phyloP scores from a whole-genome alignment of 805 yeast species.

The Wickerhamomyces chambardii region DNA sequence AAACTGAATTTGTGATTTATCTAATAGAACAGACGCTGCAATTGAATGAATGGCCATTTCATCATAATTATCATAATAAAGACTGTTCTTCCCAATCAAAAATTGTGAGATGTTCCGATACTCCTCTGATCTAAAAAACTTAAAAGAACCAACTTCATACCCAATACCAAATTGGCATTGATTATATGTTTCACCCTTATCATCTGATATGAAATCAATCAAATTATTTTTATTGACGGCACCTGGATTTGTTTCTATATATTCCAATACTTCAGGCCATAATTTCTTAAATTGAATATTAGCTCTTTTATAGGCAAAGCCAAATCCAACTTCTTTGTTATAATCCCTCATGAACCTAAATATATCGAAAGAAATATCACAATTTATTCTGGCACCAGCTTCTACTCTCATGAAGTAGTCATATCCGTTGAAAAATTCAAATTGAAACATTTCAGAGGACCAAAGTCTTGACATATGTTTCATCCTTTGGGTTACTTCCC shows the following conservation, averaged over 20 bases:
- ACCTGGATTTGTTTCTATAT: slow-evolving; percentile 49
- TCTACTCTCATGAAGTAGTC: slow-evolving; percentile 46
- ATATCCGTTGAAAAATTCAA: slow-evolving; percentile 31
- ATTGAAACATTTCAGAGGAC: slow-evolving; percentile 35
- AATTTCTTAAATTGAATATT: slow-evolving; percentile 59
- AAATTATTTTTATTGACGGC: slow-evolving; percentile 52
- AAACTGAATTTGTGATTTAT: slow-evolving; percentile 57
- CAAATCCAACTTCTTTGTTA: slow-evolving; percentile 55
- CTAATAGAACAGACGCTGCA: slow-evolving; percentile 67
- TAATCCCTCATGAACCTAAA: slow-evolving; percentile 41
- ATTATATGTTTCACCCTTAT: slow-evolving; percentile 63
- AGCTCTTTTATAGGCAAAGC: slow-evolving; percentile 50
- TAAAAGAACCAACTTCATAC: slow-evolving; percentile 72
- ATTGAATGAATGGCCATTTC: slow-evolving; percentile 85
- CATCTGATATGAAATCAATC: slow-evolving; percentile 64
- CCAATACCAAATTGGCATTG: slow-evolving; percentile 86
- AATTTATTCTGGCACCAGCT: slow-evolving; percentile 32
- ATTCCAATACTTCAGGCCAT: slow-evolving; percentile 67
- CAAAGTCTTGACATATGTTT: slow-evolving; percentile 47
- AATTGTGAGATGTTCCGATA: slow-evolving; percentile 59
- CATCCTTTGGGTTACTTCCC: slow-evolving; percentile 46
- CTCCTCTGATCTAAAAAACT: slow-evolving; percentile 64
- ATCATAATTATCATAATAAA: slow-evolving; percentile 89
- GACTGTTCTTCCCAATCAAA: slow-evolving; percentile 68
- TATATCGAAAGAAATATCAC: slow-evolving; percentile 38